Evolutionary conservation across 75 land plant species (phyloP), one percentile per base, ranked within the genome.

Genomic region (Pinus tabuliformis): DNA sequence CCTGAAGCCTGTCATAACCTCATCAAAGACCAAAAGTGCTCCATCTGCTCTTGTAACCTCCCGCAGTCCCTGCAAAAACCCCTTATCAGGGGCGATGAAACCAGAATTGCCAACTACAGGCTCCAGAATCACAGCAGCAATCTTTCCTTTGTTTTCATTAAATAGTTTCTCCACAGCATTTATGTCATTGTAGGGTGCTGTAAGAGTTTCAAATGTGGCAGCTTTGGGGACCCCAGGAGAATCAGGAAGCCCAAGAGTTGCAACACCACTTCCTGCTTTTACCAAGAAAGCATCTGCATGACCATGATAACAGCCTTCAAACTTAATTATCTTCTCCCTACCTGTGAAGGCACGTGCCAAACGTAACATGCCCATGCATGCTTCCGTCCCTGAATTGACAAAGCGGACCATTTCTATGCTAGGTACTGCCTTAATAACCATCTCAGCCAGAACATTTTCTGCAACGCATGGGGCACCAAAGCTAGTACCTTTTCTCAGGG

Each of bases 251-350:
- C 99, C 99, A 37, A 95, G 87, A 18, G 99, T 97, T 6, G 96
- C 96, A n/a, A 97, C 98, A 3, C 99, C 99, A 75, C 98, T 95
- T 21, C 99, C 99, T 14, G 99, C 99, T 79, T 97, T 95, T 28
- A 97, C 99, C 62, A 97, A 84, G 73, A 95, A 97, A 5, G 95
- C 77, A 70, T 97, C 92, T n/a, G 98, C 98, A 82, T 97, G 99
- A 11, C 99, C 99, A 77, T 97, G 99, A 78, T 97, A 97, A 71
- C 95, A 92, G 11, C 99, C 99, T 73, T 97, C 99, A 77, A 97
- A 97, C 74, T 97, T 97, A 87, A 97, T 75, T 72, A 97, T 74
- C 65, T 84, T 91, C 62, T 86, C 83, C 8, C 86, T 85, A 4
- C 90, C 88, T 22, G 98, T 97, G 80, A 83, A 97, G 5, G 98